These are phyloP conservation scores for Fusarium buharicum DNA, from an alignment of 2,329 filamentous ascomycete genomes.

Conservation along the genomic window DNA sequence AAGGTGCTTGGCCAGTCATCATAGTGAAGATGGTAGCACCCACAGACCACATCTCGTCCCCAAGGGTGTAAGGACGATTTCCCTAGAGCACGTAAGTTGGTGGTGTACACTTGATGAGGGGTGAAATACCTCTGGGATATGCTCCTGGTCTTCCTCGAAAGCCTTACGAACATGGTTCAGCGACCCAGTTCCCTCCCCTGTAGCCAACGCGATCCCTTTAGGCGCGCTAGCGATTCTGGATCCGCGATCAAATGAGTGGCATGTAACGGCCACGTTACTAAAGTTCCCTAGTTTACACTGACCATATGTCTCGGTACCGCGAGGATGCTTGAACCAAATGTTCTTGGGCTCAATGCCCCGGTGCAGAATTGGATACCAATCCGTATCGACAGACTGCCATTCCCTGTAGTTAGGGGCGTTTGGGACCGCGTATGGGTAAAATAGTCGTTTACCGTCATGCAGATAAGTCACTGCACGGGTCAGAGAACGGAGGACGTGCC, in stretches of 20 bases:
- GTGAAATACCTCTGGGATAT: constrained; percentile 19
- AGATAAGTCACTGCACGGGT: constrained; percentile 62
- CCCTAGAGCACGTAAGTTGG: constrained; percentile 34
- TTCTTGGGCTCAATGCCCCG: constrained; percentile 58
- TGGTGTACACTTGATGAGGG: neutral
- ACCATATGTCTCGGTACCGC: constrained; percentile 62
- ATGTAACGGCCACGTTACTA: constrained; percentile 53
- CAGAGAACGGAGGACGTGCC: constrained; percentile 64
- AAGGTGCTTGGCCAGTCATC: constrained; percentile 50
- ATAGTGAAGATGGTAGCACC: constrained; percentile 55
- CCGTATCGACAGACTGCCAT: constrained; percentile 47
- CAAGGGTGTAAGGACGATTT: constrained; percentile 50
- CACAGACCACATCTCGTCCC: constrained; percentile 53
- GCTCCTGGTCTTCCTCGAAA: constrained; percentile 11
- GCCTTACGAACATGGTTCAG: constrained; percentile 12
- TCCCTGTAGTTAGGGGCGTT: neutral
- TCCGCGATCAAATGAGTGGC: constrained; percentile 41
- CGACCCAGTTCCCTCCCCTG: constrained; percentile 24
- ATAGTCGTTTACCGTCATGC: constrained; percentile 58
- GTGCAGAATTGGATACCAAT: constrained; percentile 65
- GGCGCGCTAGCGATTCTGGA: too few species aligned
- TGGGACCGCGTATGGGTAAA: constrained; percentile 15
- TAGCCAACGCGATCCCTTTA: constrained; percentile 22
- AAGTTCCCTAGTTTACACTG: constrained; percentile 65
- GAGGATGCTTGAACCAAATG: constrained; percentile 62